These are phyloP conservation scores for Apophysomyces sp. DNA, from an alignment of 371 early-diverging fungal genomes.

Conservation along the genomic window DNA sequence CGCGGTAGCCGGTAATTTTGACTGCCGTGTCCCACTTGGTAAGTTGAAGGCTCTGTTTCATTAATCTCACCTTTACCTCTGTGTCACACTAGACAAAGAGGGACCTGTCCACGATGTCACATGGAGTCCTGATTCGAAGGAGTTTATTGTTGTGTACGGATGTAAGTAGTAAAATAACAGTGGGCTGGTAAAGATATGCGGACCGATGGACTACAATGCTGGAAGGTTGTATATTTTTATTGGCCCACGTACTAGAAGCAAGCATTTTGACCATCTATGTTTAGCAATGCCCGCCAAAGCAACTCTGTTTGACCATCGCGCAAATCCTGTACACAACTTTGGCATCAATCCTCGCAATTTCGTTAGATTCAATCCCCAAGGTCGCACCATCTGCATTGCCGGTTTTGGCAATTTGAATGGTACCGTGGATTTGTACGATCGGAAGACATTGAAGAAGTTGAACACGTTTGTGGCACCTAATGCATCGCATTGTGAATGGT, in stretches of 20 bases:
- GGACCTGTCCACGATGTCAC: constrained; percentile 96
- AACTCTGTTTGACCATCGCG: constrained; percentile 89
- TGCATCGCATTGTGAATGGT: constrained; percentile 87
- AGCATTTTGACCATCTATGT: not conserved
- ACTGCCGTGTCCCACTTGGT: constrained; percentile 85
- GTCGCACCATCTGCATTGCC: constrained; percentile 80
- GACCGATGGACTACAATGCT: not conserved
- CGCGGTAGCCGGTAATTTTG: constrained; percentile 89
- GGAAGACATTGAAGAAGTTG: constrained; percentile 78
- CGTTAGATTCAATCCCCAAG: constrained; percentile 88
- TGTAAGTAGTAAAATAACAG: constrained; percentile 37
- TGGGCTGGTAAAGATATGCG: not conserved
- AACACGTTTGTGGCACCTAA: constrained; percentile 78
- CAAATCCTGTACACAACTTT: constrained; percentile 81
- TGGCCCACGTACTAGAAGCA: not conserved
- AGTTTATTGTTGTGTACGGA: constrained; percentile 95
- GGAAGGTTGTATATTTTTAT: not conserved
- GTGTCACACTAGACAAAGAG: constrained; percentile 61
- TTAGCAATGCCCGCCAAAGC: constrained; percentile 87
- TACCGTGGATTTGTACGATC: constrained; percentile 91
- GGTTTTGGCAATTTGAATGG: constrained; percentile 98
- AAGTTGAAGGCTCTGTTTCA: not conserved
- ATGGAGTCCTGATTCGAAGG: constrained; percentile 93
- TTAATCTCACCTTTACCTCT: not conserved
- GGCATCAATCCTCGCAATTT: constrained; percentile 86